Percentiles rank a stretch among this genome's conserved stretches.
phyloP scores from a whole-genome alignment of 2,329 filamentous ascomycete genomes.

The Chaetoscypha palmicola region DNA sequence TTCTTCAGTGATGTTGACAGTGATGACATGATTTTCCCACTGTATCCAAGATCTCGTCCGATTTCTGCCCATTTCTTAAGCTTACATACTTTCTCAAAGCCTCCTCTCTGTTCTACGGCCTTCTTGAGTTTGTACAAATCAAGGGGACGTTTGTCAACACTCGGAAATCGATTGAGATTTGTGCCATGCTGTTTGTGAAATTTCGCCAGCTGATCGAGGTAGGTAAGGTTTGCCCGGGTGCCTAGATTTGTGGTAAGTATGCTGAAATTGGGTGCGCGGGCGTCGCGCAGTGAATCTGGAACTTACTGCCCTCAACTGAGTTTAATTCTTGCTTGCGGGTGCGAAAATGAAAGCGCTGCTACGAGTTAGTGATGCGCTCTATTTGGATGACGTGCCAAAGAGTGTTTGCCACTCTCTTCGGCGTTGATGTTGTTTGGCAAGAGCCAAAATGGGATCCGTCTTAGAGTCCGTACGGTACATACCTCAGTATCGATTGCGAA shows the following conservation, averaged over 20 bases:
- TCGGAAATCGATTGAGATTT: constrained; percentile 87
- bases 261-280: constrained; percentile 7
- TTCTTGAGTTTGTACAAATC: constrained; percentile 96
- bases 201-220: constrained; percentile 88
- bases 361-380: constrained; percentile 21
- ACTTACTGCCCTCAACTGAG: constrained; percentile 92
- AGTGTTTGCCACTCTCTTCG: too few relatives aligned
- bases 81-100: constrained; percentile 95
- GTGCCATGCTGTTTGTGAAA: constrained; percentile 96
- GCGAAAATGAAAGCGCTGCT: constrained; percentile 89
- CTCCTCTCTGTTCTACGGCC: constrained; percentile 87
- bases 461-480: constrained; percentile 19
- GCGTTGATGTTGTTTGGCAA: too few relatives aligned
- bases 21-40: constrained; percentile 99
- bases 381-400: not conserved
- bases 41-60: constrained; percentile 91
- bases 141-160: constrained; percentile 93
- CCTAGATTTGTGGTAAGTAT: constrained; percentile 43
- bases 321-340: constrained; percentile 96
- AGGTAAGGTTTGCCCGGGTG: constrained; percentile 90
- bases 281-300: too few relatives aligned
- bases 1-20: constrained; percentile 97
- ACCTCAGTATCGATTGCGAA: constrained; percentile 98
- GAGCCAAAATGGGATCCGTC: too few relatives aligned
- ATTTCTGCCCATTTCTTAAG: constrained; percentile 99